Percentiles rank a stretch among this genome's conserved stretches.
Evolutionary conservation across 2,329 filamentous ascomycete species (phyloP).

Genomic region (Penicillium digitatum): DNA sequence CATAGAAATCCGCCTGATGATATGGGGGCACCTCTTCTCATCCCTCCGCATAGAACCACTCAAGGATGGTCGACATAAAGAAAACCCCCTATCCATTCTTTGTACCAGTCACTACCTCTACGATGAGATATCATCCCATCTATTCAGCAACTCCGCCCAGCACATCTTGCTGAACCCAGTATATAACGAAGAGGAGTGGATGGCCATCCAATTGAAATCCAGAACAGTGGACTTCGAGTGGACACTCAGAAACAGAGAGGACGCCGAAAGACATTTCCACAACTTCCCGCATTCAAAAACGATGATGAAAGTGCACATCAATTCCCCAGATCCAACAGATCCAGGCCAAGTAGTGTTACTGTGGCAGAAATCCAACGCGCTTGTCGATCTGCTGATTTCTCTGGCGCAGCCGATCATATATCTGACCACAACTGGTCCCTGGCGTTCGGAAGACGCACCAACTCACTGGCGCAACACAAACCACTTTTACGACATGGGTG

Average conservation of each 20-base stretch:
- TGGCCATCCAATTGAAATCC: background rate
- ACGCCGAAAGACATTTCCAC: background rate
- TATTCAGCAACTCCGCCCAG: background rate
- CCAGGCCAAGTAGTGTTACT: background rate
- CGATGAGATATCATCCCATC: conserved; percentile 3
- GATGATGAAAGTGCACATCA: background rate
- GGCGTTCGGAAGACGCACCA: background rate
- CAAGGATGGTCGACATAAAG: background rate
- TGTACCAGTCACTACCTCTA: background rate
- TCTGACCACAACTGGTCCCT: background rate
- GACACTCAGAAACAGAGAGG: background rate
- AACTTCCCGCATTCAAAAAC: background rate
- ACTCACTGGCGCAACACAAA: background rate
- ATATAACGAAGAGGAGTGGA: background rate
- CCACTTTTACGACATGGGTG: background rate
- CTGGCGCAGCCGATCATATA: background rate
- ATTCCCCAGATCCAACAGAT: background rate
- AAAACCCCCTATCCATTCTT: conserved; percentile 1
- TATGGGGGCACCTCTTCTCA: conserved; percentile 3
- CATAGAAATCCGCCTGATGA: background rate
- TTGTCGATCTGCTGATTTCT: background rate
- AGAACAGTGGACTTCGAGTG: background rate
- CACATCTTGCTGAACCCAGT: background rate
- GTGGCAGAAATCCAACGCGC: background rate
- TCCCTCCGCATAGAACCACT: background rate